A percentile compares a stretch with the other conserved stretches of the same genome.
Conservation (phyloP, 495 filamentous ascomycete species). For the Hypoxylon perforatum region DNA sequence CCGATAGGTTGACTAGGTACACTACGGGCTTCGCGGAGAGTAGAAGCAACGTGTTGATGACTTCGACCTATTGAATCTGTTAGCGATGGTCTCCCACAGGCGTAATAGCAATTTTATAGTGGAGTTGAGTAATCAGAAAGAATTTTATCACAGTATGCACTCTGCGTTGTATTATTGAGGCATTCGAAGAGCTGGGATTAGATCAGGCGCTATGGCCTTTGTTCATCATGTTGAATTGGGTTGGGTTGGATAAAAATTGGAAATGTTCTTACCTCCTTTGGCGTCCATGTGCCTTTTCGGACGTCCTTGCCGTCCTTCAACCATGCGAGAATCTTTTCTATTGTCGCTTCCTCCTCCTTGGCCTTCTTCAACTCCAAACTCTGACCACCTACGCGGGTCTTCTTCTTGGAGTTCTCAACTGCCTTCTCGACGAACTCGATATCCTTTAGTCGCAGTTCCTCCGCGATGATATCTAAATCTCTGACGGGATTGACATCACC, state of each 20-base stretch:
- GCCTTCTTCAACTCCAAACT: conserved; percentile 98
- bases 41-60: conserved; percentile 96
- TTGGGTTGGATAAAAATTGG: conserved; percentile 26
- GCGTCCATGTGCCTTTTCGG: conserved; percentile 85
- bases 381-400: conserved; percentile 92
- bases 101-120: conserved; percentile 38
- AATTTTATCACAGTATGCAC: conserved; percentile 83
- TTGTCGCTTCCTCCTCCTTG: conserved; percentile 91
- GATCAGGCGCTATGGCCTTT: conserved; percentile 94
- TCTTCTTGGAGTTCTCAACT: conserved; percentile 87
- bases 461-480: conserved; percentile 95
- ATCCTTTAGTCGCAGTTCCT: conserved; percentile 97
- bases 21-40: conserved; percentile 97
- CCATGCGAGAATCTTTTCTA: conserved; percentile 84
- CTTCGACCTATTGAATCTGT: conserved; percentile 77
- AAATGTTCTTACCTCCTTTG: conserved; percentile 87
- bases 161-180: conserved; percentile 75
- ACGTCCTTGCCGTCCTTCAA: conserved; percentile 92
- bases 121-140: conserved; percentile 64
- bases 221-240: conserved; percentile 82
- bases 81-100: conserved; percentile 40
- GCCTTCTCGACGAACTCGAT: conserved; percentile 99
- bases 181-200: conserved; percentile 99
- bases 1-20: conserved; percentile 95
- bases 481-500: conserved; percentile 95